These are phyloP conservation scores for Magnusiomyces tetraspermus DNA, from an alignment of 1,139 yeast genomes.

Conservation along the genomic window DNA sequence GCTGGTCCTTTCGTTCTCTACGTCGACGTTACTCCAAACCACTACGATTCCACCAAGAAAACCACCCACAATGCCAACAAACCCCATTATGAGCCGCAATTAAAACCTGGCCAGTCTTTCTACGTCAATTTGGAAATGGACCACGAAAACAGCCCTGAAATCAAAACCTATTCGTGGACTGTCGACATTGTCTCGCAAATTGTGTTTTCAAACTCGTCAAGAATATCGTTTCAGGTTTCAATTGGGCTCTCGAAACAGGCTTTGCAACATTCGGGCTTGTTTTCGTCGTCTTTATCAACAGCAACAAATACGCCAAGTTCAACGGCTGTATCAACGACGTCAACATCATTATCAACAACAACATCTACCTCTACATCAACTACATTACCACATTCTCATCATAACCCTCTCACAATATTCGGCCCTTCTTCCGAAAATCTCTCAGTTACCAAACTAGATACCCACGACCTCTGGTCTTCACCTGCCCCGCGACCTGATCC, in stretches of 20 bases:
- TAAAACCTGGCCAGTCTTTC: constrained; percentile 61
- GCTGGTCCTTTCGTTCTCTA: constrained; percentile 88
- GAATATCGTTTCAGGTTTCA: no score
- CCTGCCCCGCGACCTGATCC: constrained; percentile 40
- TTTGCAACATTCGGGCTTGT: no score
- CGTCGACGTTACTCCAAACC: constrained; percentile 64
- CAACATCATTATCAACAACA: no score
- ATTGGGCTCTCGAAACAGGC: no score
- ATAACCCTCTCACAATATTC: constrained; percentile 2
- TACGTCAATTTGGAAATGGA: constrained; percentile 42
- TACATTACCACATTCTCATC: background rate
- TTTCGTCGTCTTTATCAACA: background rate
- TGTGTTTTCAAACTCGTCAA: constrained; percentile 61
- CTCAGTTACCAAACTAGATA: constrained; percentile 47
- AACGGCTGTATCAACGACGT: no score
- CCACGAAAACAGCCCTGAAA: constrained; percentile 29
- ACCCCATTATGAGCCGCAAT: constrained; percentile 65
- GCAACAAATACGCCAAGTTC: background rate
- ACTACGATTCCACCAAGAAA: constrained; percentile 50
- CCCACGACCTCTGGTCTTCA: constrained; percentile 65
- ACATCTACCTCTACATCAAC: no score
- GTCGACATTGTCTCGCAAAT: constrained; percentile 83
- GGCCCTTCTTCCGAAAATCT: constrained; percentile 18
- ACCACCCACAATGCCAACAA: constrained; percentile 58
- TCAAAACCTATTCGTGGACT: constrained; percentile 47